These are phyloP conservation scores for Phoma sp. DNA, from an alignment of 2,329 filamentous ascomycete species.

Conservation along the genomic window DNA sequence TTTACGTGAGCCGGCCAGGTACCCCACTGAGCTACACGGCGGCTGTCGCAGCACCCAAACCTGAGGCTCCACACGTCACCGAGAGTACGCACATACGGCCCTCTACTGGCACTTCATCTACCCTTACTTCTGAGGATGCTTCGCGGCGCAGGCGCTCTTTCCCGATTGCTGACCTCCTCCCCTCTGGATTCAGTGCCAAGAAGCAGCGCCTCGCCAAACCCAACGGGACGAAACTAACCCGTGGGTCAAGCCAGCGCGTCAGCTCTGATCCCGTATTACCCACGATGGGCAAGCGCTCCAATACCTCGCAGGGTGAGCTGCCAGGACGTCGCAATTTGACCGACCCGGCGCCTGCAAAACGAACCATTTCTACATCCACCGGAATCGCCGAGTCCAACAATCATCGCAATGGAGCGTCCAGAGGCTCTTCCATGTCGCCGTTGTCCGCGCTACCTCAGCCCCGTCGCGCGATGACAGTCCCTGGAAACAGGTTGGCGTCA, in stretches of 20 bases:
- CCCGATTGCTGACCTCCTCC: slow-evolving; percentile 57
- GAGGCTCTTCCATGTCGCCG: slow-evolving; percentile 35
- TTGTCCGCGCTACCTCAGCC: slow-evolving; percentile 23
- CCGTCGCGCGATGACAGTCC: slow-evolving; percentile 24
- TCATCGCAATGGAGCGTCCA: slow-evolving; percentile 19
- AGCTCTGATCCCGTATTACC: slow-evolving; percentile 44
- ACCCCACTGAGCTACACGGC: slow-evolving; percentile 47
- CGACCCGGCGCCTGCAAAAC: slow-evolving; percentile 39
- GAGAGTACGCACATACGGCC: slow-evolving; percentile 16
- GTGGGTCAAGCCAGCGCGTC: slow-evolving; percentile 42
- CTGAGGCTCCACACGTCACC: slow-evolving; percentile 20
- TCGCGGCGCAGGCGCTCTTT: slow-evolving; percentile 56
- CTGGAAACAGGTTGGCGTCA: slow-evolving; percentile 37
- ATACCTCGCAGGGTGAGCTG: slow-evolving; percentile 45
- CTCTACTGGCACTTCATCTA: slow-evolving; percentile 25
- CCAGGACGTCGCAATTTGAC: slow-evolving; percentile 49
- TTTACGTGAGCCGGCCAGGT: slow-evolving; percentile 48
- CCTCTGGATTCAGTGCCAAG: slow-evolving; percentile 49
- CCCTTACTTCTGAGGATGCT: slow-evolving; percentile 31
- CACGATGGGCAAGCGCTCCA: slow-evolving; percentile 49
- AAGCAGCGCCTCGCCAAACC: slow-evolving; percentile 40
- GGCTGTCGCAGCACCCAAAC: slow-evolving; percentile 34
- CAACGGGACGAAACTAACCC: slow-evolving; percentile 30
- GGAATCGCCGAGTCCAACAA: slow-evolving; percentile 26
- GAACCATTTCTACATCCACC: slow-evolving; percentile 40